A percentile compares a stretch with the other conserved stretches of the same genome.
phyloP scores from a whole-genome alignment of 352 stramenopile species.

The Phytopythium delawarense region DNA sequence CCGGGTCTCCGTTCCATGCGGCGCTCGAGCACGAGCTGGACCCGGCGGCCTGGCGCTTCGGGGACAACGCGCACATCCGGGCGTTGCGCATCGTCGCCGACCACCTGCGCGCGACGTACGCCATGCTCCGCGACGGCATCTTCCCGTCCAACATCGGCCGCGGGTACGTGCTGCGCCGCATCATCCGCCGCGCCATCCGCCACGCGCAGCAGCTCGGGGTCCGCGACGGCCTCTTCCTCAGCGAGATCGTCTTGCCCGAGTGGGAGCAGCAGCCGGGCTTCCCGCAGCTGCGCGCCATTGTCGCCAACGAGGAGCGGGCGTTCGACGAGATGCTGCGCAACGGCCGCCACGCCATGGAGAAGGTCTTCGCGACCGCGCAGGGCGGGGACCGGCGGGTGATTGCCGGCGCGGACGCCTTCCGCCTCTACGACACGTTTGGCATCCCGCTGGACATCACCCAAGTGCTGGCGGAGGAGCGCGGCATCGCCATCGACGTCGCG shows the following conservation, averaged over 20 bases:
- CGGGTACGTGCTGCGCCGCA: constrained; percentile 94
- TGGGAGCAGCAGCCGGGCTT: constrained; percentile 32
- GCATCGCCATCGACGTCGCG: constrained; percentile 43
- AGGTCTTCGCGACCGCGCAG: constrained; percentile 32
- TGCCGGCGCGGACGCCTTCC: constrained; percentile 53
- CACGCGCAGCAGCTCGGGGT: constrained; percentile 64
- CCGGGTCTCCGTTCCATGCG: constrained; percentile 25
- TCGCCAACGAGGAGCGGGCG: constrained; percentile 66
- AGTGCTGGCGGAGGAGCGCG: constrained; percentile 53
- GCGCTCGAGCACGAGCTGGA: constrained; percentile 44
- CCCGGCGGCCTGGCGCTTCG: constrained; percentile 37
- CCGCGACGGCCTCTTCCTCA: constrained; percentile 37
- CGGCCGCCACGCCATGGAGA: constrained; percentile 57
- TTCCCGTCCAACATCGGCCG: constrained; percentile 95
- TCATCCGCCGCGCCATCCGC: constrained; percentile 89
- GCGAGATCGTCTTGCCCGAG: constrained; percentile 42
- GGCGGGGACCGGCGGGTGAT: constrained; percentile 18
- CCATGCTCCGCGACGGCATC: constrained; percentile 92
- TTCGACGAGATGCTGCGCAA: constrained; percentile 73
- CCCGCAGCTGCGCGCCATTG: constrained; percentile 58
- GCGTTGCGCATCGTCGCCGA: constrained; percentile 91
- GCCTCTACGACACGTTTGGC: constrained; percentile 72
- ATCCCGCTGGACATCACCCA: constrained; percentile 80
- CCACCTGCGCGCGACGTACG: constrained; percentile 94
- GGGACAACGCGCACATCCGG: constrained; percentile 46